Percentiles rank a stretch among this genome's conserved stretches.
Evolutionary conservation across 495 filamentous ascomycete genomes (phyloP).

Genomic region (Penicillium riverlandense): DNA sequence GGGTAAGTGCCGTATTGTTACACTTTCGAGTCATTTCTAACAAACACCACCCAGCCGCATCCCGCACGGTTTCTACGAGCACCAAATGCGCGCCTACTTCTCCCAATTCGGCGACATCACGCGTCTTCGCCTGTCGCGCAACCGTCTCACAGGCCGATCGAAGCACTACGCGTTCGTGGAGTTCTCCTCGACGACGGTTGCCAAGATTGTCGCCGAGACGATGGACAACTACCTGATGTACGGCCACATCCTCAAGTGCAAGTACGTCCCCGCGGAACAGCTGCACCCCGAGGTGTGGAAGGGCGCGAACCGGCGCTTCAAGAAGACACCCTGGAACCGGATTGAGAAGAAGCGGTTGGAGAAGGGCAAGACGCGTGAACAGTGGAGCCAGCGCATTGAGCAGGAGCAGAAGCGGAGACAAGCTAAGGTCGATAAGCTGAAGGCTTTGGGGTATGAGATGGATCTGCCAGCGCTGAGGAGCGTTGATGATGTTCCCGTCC

Average conservation of each 20-base stretch:
- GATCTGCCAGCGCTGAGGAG: constrained; percentile 65
- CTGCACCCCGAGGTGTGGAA: constrained; percentile 77
- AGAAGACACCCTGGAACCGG: constrained; percentile 75
- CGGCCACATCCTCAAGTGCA: constrained; percentile 83
- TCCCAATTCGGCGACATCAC: constrained; percentile 86
- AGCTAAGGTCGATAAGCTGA: constrained; percentile 63
- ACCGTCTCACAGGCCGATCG: constrained; percentile 76
- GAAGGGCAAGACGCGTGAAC: constrained; percentile 58
- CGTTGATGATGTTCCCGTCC: constrained; percentile 49
- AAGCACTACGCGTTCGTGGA: constrained; percentile 94
- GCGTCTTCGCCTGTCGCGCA: constrained; percentile 79
- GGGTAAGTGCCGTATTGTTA: constrained; percentile 36
- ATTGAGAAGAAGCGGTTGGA: constrained; percentile 69
- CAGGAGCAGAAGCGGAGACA: constrained; percentile 62
- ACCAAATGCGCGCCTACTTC: constrained; percentile 91
- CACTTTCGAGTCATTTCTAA: constrained; percentile 7
- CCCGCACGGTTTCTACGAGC: constrained; percentile 93
- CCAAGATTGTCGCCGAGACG: constrained; percentile 81
- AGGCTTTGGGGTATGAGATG: constrained; percentile 79
- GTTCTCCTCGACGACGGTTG: constrained; percentile 70
- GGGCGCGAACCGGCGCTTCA: constrained; percentile 82
- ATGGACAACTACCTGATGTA: constrained; percentile 99
- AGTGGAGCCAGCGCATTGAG: constrained; percentile 66
- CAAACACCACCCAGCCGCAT: constrained; percentile 48
- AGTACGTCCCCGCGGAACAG: constrained; percentile 65